Conservation (phyloP, 371 early-diverging fungal species). For the Saksenaea oblongispora region DNA sequence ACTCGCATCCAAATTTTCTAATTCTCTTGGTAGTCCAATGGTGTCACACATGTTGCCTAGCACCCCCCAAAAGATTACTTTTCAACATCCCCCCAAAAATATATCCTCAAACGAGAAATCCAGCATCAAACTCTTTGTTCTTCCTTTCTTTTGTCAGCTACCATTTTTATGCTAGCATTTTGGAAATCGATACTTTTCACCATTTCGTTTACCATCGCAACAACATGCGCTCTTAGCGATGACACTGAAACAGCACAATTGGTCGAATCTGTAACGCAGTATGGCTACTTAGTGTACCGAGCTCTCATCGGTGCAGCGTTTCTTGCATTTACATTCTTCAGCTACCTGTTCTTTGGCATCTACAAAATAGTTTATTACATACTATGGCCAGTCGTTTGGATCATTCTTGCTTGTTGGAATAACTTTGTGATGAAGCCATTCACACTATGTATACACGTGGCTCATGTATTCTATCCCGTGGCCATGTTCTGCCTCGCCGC, state of each 20-base stretch:
- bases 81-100: neutral
- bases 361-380: neutral
- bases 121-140: neutral
- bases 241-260: neutral
- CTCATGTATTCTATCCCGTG: constrained; percentile 15
- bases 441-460: neutral
- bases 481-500: constrained; percentile 15
- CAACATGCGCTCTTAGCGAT: neutral
- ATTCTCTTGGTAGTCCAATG: no score
- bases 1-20: no score
- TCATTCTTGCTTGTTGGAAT: neutral
- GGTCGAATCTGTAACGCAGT: neutral
- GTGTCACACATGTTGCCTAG: no score
- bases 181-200: neutral
- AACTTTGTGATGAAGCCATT: constrained; percentile 4
- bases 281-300: neutral
- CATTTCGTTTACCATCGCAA: neutral
- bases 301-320: neutral
- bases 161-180: neutral
- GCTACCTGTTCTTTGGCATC: neutral
- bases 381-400: neutral
- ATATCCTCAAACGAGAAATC: no score
- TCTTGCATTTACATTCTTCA: neutral
- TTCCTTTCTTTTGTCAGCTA: neutral
- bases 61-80: no score